Conservation (phyloP, 2,329 filamentous ascomycete genomes). For the Byssoonygena ceratinophila region DNA sequence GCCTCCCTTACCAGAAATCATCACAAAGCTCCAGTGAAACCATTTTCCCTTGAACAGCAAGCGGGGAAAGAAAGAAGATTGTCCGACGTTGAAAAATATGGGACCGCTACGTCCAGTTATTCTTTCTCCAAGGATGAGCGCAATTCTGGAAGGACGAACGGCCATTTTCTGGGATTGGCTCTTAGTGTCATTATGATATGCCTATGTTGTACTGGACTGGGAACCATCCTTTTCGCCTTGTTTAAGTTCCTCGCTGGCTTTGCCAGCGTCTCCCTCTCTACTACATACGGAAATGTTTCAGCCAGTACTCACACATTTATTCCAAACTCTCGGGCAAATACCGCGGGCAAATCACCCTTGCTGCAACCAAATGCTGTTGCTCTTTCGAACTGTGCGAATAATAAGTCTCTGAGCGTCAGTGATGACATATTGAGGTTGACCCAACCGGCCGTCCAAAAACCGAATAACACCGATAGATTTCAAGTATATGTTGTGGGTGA, state of each 20-base stretch:
- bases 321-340: slow-evolving; percentile 13
- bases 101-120: not conserved
- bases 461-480: slow-evolving; percentile 34
- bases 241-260: slow-evolving; percentile 22
- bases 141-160: not conserved
- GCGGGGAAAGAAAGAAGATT: not conserved
- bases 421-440: slow-evolving; percentile 22
- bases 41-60: not conserved
- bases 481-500: slow-evolving; percentile 46
- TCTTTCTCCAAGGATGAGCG: not conserved
- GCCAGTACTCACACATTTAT: not conserved
- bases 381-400: not conserved
- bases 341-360: not conserved
- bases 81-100: not conserved
- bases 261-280: slow-evolving; percentile 19
- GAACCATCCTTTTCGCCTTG: slow-evolving; percentile 20
- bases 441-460: slow-evolving; percentile 18
- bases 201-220: slow-evolving; percentile 26
- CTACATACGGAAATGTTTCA: slow-evolving; percentile 8
- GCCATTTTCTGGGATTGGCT: slow-evolving; percentile 16
- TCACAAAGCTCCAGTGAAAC: slow-evolving; percentile 14
- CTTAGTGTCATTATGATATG: slow-evolving; percentile 24
- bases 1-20: slow-evolving; percentile 31
- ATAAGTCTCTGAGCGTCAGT: slow-evolving; percentile 18
- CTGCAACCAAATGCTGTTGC: not conserved